phyloP scores from a whole-genome alignment of 352 stramenopile species.

The Globisporangium sylvaticum region DNA sequence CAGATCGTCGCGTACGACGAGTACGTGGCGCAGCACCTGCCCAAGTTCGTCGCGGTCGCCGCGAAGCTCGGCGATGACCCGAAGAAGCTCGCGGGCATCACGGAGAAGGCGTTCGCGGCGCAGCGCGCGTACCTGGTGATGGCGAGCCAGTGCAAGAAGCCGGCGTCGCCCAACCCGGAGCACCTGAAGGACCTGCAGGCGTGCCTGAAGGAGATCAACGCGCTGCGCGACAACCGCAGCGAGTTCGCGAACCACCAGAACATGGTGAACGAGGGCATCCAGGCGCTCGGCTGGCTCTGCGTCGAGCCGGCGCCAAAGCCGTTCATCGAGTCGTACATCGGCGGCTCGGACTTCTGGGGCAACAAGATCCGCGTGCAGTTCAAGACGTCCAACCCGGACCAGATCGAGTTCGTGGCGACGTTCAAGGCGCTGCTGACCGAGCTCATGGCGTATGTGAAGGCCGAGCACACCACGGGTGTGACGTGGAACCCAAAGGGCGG shows the following conservation, averaged over 20 bases:
- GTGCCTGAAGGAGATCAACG: slow-evolving; percentile 79
- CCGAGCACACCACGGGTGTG: slow-evolving; percentile 93
- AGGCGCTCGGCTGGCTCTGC: slow-evolving; percentile 78
- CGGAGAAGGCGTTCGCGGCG: slow-evolving; percentile 84
- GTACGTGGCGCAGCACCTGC: slow-evolving; percentile 77
- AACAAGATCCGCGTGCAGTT: slow-evolving; percentile 98
- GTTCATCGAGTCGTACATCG: slow-evolving; percentile 95
- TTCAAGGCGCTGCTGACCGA: slow-evolving; percentile 91
- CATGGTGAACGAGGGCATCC: slow-evolving; percentile 86
- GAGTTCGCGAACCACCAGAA: slow-evolving; percentile 85
- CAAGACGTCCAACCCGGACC: slow-evolving; percentile 89
- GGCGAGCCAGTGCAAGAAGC: slow-evolving; percentile 93
- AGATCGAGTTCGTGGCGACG: slow-evolving; percentile 92
- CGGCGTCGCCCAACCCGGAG: slow-evolving; percentile 59
- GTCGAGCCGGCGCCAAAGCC: slow-evolving; percentile 86
- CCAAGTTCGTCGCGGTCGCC: slow-evolving; percentile 75
- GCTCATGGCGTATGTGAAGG: slow-evolving; percentile 94
- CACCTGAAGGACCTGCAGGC: slow-evolving; percentile 70
- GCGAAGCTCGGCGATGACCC: slow-evolving; percentile 84
- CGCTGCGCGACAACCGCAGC: slow-evolving; percentile 76
- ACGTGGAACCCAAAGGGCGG: slow-evolving; percentile 90
- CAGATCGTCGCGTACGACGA: slow-evolving; percentile 90
- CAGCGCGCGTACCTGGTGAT: slow-evolving; percentile 92
- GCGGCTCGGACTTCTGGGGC: slow-evolving; percentile 94
- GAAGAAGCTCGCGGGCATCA: slow-evolving; percentile 74